phyloP scores from a whole-genome alignment of 345 rosid species.

The Anastatica hierochuntica region DNA sequence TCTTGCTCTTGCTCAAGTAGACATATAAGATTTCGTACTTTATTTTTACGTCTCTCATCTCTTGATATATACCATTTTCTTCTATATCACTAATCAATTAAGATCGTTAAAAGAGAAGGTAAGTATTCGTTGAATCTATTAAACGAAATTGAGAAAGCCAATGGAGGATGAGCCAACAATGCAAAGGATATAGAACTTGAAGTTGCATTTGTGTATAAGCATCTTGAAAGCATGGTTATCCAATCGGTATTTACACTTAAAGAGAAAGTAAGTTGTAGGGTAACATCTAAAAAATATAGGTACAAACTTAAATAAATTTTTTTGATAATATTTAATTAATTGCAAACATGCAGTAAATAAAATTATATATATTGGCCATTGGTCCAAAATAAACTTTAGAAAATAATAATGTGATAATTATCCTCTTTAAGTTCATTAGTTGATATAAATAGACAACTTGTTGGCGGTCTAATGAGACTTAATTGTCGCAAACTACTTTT shows the following conservation, averaged over 20 bases:
- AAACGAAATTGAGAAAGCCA: slow-evolving; percentile 53
- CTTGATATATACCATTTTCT: not conserved
- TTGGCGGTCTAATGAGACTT: too few relatives aligned
- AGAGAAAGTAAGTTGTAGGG: too few relatives aligned
- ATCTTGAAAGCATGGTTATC: slow-evolving; percentile 97
- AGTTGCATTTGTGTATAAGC: slow-evolving; percentile 72
- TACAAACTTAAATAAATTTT: too few relatives aligned
- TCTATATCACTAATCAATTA: slow-evolving; percentile 1
- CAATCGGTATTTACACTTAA: slow-evolving; percentile 79
- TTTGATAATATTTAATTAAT: too few relatives aligned
- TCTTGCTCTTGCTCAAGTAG: slow-evolving; percentile 96
- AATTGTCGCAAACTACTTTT: too few relatives aligned
- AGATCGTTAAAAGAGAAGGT: slow-evolving; percentile 97
- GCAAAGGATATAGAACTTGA: slow-evolving; percentile 51
- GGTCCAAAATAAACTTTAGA: too few relatives aligned
- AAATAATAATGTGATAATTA: too few relatives aligned
- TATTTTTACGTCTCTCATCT: not conserved
- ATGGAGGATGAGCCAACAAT: slow-evolving; percentile 67
- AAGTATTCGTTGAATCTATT: slow-evolving; percentile 55
- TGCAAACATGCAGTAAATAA: too few relatives aligned
- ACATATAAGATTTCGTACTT: not conserved
- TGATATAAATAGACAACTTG: too few relatives aligned
- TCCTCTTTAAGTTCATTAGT: too few relatives aligned
- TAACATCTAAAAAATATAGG: too few relatives aligned
- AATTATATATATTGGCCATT: too few relatives aligned